These are phyloP conservation scores for Ganoderma leucocontextum DNA, from an alignment of 1,284 basidiomycete genomes.

Conservation along the genomic window DNA sequence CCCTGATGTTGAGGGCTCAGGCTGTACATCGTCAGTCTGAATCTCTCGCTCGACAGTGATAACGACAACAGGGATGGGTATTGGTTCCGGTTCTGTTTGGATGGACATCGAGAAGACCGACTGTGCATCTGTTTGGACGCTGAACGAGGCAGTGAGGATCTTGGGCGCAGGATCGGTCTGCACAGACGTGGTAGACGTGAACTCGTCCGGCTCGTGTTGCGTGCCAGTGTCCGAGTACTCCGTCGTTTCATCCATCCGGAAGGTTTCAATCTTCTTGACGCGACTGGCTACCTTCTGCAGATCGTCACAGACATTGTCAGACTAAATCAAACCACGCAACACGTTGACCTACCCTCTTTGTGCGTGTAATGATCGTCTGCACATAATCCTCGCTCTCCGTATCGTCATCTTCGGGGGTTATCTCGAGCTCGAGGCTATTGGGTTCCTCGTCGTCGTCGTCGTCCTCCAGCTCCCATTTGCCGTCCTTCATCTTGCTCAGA, in stretches of 20 bases:
- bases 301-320: constrained; percentile 17
- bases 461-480: constrained; percentile 54
- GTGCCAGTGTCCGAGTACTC: constrained; percentile 75
- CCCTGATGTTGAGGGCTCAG: constrained; percentile 40
- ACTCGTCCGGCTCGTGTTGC: constrained; percentile 67
- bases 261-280: constrained; percentile 56
- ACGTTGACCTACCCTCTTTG: constrained; percentile 64
- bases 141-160: constrained; percentile 40
- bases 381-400: constrained; percentile 79
- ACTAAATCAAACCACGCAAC: constrained; percentile 10
- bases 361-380: constrained; percentile 83
- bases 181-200: constrained; percentile 47
- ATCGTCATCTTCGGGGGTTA: constrained; percentile 52
- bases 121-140: constrained; percentile 46
- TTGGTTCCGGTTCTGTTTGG: constrained; percentile 53
- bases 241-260: constrained; percentile 70
- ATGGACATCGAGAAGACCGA: constrained; percentile 44
- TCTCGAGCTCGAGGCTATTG: constrained; percentile 31
- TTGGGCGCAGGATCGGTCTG: constrained; percentile 50
- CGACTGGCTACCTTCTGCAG: constrained; percentile 71
- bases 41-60: constrained; percentile 62
- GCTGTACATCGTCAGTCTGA: constrained; percentile 64
- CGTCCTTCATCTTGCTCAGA: constrained; percentile 63
- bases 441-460: constrained; percentile 47
- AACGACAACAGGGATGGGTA: constrained; percentile 38